A percentile compares a stretch with the other conserved stretches of the same genome.
These are phyloP conservation scores for Scutellaria barbata DNA, from an alignment of 257 asterid species.

Conservation along the genomic window DNA sequence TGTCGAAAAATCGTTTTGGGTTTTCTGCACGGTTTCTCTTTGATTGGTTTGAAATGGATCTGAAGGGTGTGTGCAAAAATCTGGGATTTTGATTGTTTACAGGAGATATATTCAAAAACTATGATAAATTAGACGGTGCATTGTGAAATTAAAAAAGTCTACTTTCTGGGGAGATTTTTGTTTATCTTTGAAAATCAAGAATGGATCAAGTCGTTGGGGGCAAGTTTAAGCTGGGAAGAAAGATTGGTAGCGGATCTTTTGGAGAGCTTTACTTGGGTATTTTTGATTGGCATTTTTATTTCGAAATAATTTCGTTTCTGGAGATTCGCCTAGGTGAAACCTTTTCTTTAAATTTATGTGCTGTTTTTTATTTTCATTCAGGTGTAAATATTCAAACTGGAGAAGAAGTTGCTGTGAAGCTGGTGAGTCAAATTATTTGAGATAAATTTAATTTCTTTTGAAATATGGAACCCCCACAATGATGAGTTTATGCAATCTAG, in stretches of 20 bases:
- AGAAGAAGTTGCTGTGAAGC: conserved; percentile 96
- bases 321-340: conserved; percentile 17
- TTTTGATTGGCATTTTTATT: conserved; percentile 19
- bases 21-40: conserved; percentile 8
- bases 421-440: conserved; percentile 55
- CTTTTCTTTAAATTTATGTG: conserved; percentile 7
- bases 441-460: not conserved
- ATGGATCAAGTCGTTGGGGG: conserved; percentile 95
- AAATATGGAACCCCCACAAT: not conserved
- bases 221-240: conserved; percentile 93
- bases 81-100: conserved; percentile 35
- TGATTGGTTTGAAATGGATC: conserved; percentile 40
- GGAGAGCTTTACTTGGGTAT: conserved; percentile 97
- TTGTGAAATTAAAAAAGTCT: conserved; percentile 14
- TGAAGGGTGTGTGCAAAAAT: conserved; percentile 34
- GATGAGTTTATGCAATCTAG: conserved; percentile 7
- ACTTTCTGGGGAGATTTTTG: conserved; percentile 24
- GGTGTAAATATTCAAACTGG: conserved; percentile 92
- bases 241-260: conserved; percentile 98
- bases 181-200: conserved; percentile 36
- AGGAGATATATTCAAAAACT: conserved; percentile 25
- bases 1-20: conserved; percentile 5
- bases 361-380: conserved; percentile 40
- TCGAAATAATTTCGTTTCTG: not conserved
- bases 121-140: conserved; percentile 31